Evolutionary conservation across 768 basidiomycete genomes (phyloP), one percentile per base, ranked within the genome.

Genomic region (Psilocybe cubensis): DNA sequence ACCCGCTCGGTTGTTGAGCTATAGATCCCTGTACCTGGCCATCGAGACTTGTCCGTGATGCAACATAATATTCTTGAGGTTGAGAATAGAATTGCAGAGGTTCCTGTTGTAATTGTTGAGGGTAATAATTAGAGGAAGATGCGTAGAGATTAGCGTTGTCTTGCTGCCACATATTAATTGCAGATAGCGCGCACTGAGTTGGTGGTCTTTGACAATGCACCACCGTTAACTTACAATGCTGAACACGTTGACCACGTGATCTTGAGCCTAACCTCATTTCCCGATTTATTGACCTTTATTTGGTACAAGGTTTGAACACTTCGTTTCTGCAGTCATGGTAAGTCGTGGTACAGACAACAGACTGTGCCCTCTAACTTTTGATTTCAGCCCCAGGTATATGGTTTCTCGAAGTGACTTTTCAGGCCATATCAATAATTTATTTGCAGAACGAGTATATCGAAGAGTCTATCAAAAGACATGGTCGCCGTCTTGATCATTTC

Each of bases 361-460:
- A 33, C 51, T 31, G 46, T 41, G 45, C 56, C 28, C 51, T 44
- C 50, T 60, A 18, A 61, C 56, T 66, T 42, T 51, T 25, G 38
- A 29, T 27, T 68, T 60, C 63, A 91, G 88, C 88, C 88, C 68
- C 88, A 90, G 84, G 88, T 89, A 78, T 53, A 58, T 10, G 21
- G 53, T 1, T 28, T 42, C 28, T 7, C 4, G 40, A 44, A 4
- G 41, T 21, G 17, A 33, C 12, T 44, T 31, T 38, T 17, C n/a
- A 10, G 20, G 54, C 18, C n/a, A 50, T 23, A 20, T 33, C 31
- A 21, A 44, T 40, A 55, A 25, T 23, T 45, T 10, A 50, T 38
- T 49, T 35, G 31, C 55, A 99, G 93, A 98, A 98, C 82, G 96
- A 98, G 73, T 98, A 98, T 74, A 98, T 99, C 74, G 96, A 98